Base-by-base conservation (phyloP, 345 rosid genomes). In the Sisymbrium irio region DNA sequence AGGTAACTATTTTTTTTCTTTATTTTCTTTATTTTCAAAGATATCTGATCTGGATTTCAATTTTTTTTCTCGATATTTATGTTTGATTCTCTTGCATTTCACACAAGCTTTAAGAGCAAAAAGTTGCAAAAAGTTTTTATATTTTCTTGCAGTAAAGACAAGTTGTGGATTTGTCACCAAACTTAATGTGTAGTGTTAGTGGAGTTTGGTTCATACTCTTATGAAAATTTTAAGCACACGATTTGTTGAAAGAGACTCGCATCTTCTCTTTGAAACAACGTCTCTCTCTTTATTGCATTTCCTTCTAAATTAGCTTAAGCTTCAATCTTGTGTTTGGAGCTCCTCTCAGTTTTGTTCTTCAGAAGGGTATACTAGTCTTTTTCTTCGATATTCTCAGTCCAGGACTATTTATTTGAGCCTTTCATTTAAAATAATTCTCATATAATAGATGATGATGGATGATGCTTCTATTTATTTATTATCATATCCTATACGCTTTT, bases 261-360 rank as follows among this genome's bases (percentile, higher is more conserved):
- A 74, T 73, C 97, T 81, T 94, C 88, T 87, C 96, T 91, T 91
- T 84, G 65, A 93, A 89, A 86, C 67, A 74, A 93, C 87, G 89
- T 78, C 73, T 57, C 56, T 63, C 30, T 67, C 74, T 77, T 64
- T 49, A 64, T 62, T 39, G 27, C 42, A 22, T 71, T 71, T 5
- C 11, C 51, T 53, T 53, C 28, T 60, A 35, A 62, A 20, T 42
- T 36, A 62, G 58, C 55, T 55, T 44, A 25, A 67, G 8, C 62
- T 47, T 50, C 68, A 61, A 41, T 58, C 55, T 67, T 39, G 37
- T 4, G 19, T 9, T 47, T 55, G 46, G 39, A 64, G 12, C 20
- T 55, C 74, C 74, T 7, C 8, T n/a, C 25, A 40, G 32, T 11
- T 6, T 67, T 50, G 74, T 70, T 64, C 80, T 58, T 65, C 42